Evolutionary conservation across 148 eudicot genomes (phyloP).

Genomic region (Beta vulgaris): DNA sequence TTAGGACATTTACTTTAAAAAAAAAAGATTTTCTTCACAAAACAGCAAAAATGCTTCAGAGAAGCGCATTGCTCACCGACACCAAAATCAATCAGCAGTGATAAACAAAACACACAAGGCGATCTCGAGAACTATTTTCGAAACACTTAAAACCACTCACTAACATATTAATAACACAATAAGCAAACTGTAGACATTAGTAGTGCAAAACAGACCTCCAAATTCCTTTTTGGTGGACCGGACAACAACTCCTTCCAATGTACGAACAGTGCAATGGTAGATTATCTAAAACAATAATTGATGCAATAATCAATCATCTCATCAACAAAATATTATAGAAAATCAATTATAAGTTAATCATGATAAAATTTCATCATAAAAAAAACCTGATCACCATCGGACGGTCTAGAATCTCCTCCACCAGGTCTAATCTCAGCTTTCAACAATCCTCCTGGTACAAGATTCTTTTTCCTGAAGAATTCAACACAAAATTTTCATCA

Average conservation of each 20-base stretch:
- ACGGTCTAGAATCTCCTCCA: slow-evolving; percentile 62
- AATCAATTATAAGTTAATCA: not conserved
- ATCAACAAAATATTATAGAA: not conserved
- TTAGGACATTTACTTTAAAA: no score
- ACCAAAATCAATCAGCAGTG: no score
- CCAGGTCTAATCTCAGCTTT: slow-evolving; percentile 85
- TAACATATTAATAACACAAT: not conserved
- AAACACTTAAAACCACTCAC: not conserved
- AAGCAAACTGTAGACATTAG: no score
- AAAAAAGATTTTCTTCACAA: no score
- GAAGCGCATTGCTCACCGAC: no score
- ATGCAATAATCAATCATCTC: not conserved
- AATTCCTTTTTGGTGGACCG: slow-evolving; percentile 68
- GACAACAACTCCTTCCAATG: slow-evolving; percentile 74
- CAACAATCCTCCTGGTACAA: slow-evolving; percentile 78
- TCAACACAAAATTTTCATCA: not conserved
- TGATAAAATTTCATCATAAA: not conserved
- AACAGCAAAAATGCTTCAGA: no score
- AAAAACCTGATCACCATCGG: slow-evolving; percentile 88
- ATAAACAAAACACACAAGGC: no score
- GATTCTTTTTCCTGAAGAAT: slow-evolving; percentile 61
- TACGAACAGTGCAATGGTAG: slow-evolving; percentile 82
- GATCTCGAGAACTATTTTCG: not conserved
- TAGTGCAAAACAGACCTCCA: slow-evolving; percentile 50
- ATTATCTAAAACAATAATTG: slow-evolving; percentile 43